Evolutionary conservation across 2,329 filamentous ascomycete genomes (phyloP), one percentile per base, ranked within the genome.

Genomic region (Colletotrichum theobromicola): DNA sequence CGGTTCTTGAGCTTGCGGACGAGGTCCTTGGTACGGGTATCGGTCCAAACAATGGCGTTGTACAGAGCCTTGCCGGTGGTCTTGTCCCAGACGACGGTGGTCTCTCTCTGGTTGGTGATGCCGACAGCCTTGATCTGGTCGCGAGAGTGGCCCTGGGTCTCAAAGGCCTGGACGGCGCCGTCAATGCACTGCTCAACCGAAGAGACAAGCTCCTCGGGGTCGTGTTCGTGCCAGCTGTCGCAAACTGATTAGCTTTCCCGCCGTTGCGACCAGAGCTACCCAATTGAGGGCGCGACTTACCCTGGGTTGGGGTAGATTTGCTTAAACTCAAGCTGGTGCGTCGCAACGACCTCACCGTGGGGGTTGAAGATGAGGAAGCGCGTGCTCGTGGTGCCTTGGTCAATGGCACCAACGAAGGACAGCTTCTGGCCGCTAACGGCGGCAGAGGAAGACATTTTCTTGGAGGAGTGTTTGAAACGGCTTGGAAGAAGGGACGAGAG

Each of bases 41-140:
- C 94, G 50, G 94, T 93, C 94, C 94, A 96, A 69, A 94, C 94
- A 76, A 97, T 95, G 76, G 94, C 94, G 81, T 95, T 95, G 86
- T 95, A 90, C 50, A 97, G 86, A 10, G 94, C 90, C 81, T 95
- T 90, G 64, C 94, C 94, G 0, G 93, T 95, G 77, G 91, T 90
- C 81, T 88, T 91, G 82, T 96, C 94, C 94, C 94, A 96, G 68
- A 94, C 91, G 2, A 96, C 87, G 4, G 93, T 94, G 8, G 94
- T 96, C 84, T 97, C 94, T 81, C 94, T 90, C 86, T 97, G 94
- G 83, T 95, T 96, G 77, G 94, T 95, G 82, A 97, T 94, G 66
- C 94, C 94, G 76, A 96, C 88, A 10, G 93, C 90, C 81, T 90
- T 92, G 82, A 97, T 94, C 79, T 94, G 91, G 67, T 88, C 86